Conservation (phyloP, 2,329 filamentous ascomycete genomes). For the Xylariaceae sp. region DNA sequence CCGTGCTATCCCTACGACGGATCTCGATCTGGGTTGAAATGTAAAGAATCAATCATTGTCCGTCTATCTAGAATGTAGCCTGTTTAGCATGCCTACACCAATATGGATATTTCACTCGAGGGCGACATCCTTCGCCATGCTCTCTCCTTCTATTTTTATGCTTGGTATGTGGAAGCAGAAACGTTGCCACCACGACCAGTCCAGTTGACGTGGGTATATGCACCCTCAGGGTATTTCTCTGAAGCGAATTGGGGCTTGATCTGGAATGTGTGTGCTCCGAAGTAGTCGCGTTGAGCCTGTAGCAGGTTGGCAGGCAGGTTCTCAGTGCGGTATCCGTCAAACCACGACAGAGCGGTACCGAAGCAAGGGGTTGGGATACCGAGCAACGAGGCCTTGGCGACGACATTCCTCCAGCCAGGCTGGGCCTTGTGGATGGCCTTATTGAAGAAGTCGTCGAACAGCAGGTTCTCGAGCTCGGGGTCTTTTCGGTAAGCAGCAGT, state of each 20-base stretch:
- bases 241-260: slow-evolving; percentile 77
- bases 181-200: slow-evolving; percentile 96
- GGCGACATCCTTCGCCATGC: not conserved
- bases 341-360: slow-evolving; percentile 96
- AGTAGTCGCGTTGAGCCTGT: slow-evolving; percentile 99
- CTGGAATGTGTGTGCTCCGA: slow-evolving; percentile 87
- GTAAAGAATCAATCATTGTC: no score
- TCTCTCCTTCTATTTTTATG: slow-evolving; percentile 49
- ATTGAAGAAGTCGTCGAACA: slow-evolving; percentile 99
- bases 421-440: slow-evolving; percentile 97
- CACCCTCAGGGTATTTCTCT: slow-evolving; percentile 75
- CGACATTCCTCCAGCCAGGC: slow-evolving; percentile 84
- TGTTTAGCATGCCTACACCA: no score
- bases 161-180: slow-evolving; percentile 95
- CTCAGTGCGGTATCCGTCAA: slow-evolving; percentile 96
- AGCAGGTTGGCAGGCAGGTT: slow-evolving; percentile 96
- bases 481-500: slow-evolving; percentile 93
- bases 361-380: slow-evolving; percentile 96
- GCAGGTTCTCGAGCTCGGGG: slow-evolving; percentile 93
- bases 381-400: slow-evolving; percentile 86
- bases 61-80: no score
- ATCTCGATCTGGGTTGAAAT: no score
- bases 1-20: no score
- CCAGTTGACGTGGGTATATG: slow-evolving; percentile 99
- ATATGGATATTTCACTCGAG: no score